Conservation (phyloP, 768 basidiomycete species). For the Rhizopogon vinicolor region DNA sequence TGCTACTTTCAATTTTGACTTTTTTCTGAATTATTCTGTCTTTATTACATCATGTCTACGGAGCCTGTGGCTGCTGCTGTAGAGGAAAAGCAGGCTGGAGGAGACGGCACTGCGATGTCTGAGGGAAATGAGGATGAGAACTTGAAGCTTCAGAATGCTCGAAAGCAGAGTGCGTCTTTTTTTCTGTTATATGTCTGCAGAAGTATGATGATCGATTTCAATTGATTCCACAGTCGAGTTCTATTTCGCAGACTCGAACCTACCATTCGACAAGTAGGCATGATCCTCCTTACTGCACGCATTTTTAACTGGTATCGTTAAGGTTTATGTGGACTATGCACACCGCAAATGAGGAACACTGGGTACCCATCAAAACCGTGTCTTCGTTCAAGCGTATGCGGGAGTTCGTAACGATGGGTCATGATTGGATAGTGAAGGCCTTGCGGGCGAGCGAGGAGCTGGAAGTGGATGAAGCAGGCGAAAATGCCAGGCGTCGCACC, state of each 20-base stretch:
- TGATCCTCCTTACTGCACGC: not conserved
- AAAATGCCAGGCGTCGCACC: conserved; percentile 70
- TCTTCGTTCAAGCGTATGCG: conserved; percentile 95
- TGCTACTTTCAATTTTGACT: not conserved
- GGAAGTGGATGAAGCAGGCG: conserved; percentile 69
- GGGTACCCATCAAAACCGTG: conserved; percentile 84
- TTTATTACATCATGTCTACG: conserved; percentile 17
- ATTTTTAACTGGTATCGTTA: conserved; percentile 3
- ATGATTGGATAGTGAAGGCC: conserved; percentile 67
- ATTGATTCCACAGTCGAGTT: conserved; percentile 67
- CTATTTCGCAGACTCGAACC: conserved; percentile 95
- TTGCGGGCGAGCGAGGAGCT: conserved; percentile 52
- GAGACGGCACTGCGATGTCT: conserved; percentile 15
- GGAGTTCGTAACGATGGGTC: conserved; percentile 55
- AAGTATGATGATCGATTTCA: not conserved
- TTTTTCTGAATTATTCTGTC: not conserved
- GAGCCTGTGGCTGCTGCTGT: conserved; percentile 5
- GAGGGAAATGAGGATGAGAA: conserved; percentile 33
- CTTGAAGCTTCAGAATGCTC: conserved; percentile 39
- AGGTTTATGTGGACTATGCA: conserved; percentile 97
- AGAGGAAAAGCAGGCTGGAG: conserved; percentile 6
- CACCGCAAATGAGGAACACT: conserved; percentile 76
- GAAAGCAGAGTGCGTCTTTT: conserved; percentile 46
- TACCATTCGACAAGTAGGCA: conserved; percentile 80
- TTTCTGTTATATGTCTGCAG: not conserved